Base-by-base conservation (phyloP, 1,284 basidiomycete species). In the Mycosarcoma mackinlayi region DNA sequence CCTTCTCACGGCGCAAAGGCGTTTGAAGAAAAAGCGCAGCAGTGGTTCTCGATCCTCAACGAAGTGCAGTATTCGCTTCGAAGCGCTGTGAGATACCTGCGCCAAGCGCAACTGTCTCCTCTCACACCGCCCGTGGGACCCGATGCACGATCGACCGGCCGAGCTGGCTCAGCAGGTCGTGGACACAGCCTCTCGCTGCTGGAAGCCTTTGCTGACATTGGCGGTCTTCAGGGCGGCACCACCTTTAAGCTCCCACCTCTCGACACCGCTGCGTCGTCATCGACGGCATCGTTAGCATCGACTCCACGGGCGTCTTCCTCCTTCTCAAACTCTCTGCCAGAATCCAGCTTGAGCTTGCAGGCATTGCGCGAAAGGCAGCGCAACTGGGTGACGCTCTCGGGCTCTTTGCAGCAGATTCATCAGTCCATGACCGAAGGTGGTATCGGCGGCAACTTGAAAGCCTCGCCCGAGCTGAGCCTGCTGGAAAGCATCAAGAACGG, bases 21-120 rank as follows among this genome's bases (percentile, higher is more conserved):
- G 8, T 74, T 74, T 28, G 67, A 74, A 30, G 41, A 51, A 6
- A 52, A 51, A 19, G 67, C 67, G 3, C 67, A 74, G 38, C 54
- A 64, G 35, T 74, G 71, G 71, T 74, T 74, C 46, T 27, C 39
- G 19, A 70, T 67, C 51, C 66, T 74, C 53, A 74, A 71, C 57
- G 67, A 74, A 41, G 71, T 74, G 16, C 71, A 74, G 51, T 66
- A 63, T 50, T 53, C 63, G 6, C 57, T 74, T 0, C 49, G 71
- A 0, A 62, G 54, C 18, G 71, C 61, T 0, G 66, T 70, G 4
- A 30, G 62, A 6, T 69, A 70, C 25, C 38, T 74, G 2, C 30
- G 71, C 11, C 61, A 69, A 23, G 44, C 65, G 1, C 67, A 74
- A 31, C 59, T 74, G 8, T 52, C 71, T 3, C 63, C 71, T 0